A percentile compares a stretch with the other conserved stretches of the same genome.
These are phyloP conservation scores for Nicotiana tomentosiformis DNA, from an alignment of 257 asterid genomes.

Conservation along the genomic window DNA sequence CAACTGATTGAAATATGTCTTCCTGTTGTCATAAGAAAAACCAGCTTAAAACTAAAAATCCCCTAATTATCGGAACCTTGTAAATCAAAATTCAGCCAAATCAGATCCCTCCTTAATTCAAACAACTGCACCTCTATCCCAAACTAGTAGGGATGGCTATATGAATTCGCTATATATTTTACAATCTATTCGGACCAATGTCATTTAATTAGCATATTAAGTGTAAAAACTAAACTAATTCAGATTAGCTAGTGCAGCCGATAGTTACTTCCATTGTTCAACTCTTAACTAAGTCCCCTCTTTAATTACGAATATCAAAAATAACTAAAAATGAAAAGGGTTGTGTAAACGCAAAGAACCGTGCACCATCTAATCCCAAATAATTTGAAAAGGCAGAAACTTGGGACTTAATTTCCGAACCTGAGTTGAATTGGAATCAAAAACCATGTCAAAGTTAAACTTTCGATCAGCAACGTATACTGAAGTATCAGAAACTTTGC, in stretches of 20 bases:
- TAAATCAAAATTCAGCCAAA: not conserved
- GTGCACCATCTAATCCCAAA: not conserved
- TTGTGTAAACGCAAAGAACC: not conserved
- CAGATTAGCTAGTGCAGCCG: not conserved
- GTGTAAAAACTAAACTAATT: not conserved
- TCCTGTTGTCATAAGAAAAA: slow-evolving; percentile 35
- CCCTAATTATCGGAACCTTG: not conserved
- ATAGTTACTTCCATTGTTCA: not conserved
- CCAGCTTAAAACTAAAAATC: not conserved
- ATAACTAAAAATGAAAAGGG: not conserved
- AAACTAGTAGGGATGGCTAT: not conserved
- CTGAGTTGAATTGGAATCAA: slow-evolving; percentile 71
- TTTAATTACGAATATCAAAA: not conserved
- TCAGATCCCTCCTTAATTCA: not conserved
- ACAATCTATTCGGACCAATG: too few species aligned
- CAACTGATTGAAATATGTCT: slow-evolving; percentile 64
- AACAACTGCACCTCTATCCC: not conserved
- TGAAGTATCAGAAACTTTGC: slow-evolving; percentile 58
- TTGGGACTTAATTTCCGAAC: slow-evolving; percentile 25
- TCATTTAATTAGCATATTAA: not conserved
- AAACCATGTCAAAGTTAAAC: slow-evolving; percentile 65
- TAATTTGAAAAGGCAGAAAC: not conserved
- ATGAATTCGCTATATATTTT: not conserved
- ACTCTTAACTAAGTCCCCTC: not conserved
- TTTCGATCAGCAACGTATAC: slow-evolving; percentile 50